Percentiles rank a stretch among this genome's conserved stretches.
These are phyloP conservation scores for Corinectria fuckeliana DNA, from an alignment of 2,329 filamentous ascomycete genomes.

Conservation along the genomic window DNA sequence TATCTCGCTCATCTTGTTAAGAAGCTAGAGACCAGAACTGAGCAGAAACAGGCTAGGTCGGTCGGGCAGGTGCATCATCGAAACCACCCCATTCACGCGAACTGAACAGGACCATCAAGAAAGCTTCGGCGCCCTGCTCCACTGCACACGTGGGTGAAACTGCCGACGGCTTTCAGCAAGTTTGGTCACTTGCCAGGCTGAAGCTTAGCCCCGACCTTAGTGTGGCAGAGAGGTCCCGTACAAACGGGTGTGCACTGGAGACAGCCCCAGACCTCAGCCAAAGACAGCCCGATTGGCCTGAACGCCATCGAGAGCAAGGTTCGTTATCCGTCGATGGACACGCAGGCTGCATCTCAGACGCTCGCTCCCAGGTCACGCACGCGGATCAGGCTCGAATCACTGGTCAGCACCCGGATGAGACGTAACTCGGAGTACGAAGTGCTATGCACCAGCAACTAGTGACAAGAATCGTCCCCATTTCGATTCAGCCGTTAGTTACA, in stretches of 20 bases:
- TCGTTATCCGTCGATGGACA: not conserved
- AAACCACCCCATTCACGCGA: conserved; percentile 20
- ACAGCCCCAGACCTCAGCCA: not conserved
- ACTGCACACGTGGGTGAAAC: conserved; percentile 36
- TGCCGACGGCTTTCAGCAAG: conserved; percentile 30
- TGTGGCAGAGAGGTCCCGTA: not conserved
- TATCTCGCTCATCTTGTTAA: not conserved
- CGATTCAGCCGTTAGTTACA: conserved; percentile 26
- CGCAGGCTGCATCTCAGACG: not conserved
- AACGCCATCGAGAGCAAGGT: not conserved
- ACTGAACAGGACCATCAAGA: conserved; percentile 11
- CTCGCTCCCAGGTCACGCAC: conserved; percentile 17
- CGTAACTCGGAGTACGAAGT: not conserved
- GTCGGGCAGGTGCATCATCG: conserved; percentile 13
- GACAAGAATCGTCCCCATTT: conserved; percentile 1
- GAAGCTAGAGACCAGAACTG: not conserved
- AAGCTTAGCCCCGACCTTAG: conserved; percentile 19
- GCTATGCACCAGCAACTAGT: too few relatives aligned
- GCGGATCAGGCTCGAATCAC: conserved; percentile 1
- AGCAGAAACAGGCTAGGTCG: not conserved
- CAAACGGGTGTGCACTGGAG: not conserved
- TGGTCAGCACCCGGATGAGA: conserved; percentile 6
- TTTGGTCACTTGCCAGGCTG: conserved; percentile 22
- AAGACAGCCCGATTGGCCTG: not conserved
- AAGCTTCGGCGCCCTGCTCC: conserved; percentile 24